phyloP scores from a whole-genome alignment of 1,284 basidiomycete species.

The Ustilago sp. region DNA sequence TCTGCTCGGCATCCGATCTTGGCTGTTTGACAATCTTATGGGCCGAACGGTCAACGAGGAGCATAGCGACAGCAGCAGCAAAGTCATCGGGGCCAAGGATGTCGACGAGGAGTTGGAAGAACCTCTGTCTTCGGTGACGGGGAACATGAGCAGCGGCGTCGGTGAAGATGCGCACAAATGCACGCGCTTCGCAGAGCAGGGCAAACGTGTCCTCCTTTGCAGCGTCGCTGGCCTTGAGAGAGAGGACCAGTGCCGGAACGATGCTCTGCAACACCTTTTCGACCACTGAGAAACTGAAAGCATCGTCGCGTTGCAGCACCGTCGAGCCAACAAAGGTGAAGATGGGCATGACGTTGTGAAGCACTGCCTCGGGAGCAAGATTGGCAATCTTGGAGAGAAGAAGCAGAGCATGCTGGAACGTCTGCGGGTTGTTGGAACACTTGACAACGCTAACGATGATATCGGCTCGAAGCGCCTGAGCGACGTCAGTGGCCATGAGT shows the following conservation, averaged over 20 bases:
- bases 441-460: conserved; percentile 66
- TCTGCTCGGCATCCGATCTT: conserved; percentile 41
- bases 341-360: conserved; percentile 97
- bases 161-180: conserved; percentile 86
- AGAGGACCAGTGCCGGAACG: conserved; percentile 85
- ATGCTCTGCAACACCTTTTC: conserved; percentile 95
- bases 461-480: conserved; percentile 58
- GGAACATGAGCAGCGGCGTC: conserved; percentile 88
- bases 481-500: conserved; percentile 47
- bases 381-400: conserved; percentile 86
- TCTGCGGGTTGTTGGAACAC: conserved; percentile 86
- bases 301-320: conserved; percentile 94
- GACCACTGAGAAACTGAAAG: conserved; percentile 93
- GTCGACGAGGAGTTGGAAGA: conserved; percentile 90
- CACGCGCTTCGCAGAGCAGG: conserved; percentile 63
- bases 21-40: conserved; percentile 80
- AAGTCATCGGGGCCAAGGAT: conserved; percentile 85
- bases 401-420: conserved; percentile 91
- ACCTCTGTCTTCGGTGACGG: conserved; percentile 85
- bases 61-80: conserved; percentile 84
- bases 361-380: conserved; percentile 86
- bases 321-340: conserved; percentile 99
- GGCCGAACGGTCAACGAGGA: conserved; percentile 83
- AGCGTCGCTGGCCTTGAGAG: conserved; percentile 52
- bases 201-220: conserved; percentile 43